These are phyloP conservation scores for Leccinum disarticulatum DNA, from an alignment of 768 basidiomycete genomes.

Conservation along the genomic window DNA sequence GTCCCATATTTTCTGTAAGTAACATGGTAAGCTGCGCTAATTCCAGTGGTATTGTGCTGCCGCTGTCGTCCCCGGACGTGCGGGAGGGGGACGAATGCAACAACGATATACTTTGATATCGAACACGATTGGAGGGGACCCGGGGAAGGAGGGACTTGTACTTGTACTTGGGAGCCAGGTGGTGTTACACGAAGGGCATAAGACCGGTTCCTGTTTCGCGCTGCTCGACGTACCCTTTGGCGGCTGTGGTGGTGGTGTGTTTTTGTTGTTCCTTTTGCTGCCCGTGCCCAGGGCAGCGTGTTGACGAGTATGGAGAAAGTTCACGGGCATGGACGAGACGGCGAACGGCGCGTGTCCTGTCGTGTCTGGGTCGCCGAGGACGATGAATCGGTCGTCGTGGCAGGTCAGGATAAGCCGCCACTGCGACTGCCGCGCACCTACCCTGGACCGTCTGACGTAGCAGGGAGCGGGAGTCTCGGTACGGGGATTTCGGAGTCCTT, in stretches of 20 bases:
- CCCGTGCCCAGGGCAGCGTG: background rate
- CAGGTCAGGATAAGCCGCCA: constrained; percentile 68
- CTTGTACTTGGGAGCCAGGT: too few species aligned
- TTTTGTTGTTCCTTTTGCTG: background rate
- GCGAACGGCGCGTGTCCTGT: constrained; percentile 51
- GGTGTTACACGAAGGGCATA: too few species aligned
- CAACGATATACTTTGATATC: too few species aligned
- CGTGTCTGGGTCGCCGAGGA: constrained; percentile 41
- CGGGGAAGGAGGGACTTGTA: too few species aligned
- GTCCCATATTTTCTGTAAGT: too few species aligned
- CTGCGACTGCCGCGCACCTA: constrained; percentile 26
- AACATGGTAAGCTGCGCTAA: too few species aligned
- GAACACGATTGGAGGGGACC: too few species aligned
- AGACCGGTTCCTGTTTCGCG: too few species aligned
- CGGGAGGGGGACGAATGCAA: too few species aligned
- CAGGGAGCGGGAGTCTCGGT: constrained; percentile 53
- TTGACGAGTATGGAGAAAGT: constrained; percentile 32
- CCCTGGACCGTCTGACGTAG: background rate
- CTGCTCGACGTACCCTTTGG: constrained; percentile 10
- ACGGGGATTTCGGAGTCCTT: constrained; percentile 59
- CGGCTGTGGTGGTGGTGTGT: background rate
- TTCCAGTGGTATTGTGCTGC: too few species aligned
- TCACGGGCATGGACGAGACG: constrained; percentile 72
- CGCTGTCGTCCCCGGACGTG: too few species aligned
- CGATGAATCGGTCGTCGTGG: constrained; percentile 33